Evolutionary conservation across 768 basidiomycete species (phyloP), one percentile per base, ranked within the genome.

Genomic region (Tricholomella constricta): DNA sequence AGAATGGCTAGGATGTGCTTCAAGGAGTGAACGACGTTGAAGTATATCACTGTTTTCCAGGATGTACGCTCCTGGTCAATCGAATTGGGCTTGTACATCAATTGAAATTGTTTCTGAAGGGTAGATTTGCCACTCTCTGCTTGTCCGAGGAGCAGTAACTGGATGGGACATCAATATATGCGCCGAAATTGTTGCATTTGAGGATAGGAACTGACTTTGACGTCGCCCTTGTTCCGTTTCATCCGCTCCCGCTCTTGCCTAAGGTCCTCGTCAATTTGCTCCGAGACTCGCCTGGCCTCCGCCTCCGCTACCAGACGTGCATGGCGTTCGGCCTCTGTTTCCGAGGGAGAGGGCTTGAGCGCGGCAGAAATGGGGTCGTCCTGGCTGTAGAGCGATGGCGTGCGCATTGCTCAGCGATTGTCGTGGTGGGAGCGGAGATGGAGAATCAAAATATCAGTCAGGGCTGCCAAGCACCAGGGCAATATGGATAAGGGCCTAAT

Each of bases 251-350:
- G 79, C 62, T 93, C 91, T 53, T 74, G 71, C 58, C 83, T 81
- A 48, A 93, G 76, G 60, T 89, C 82, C 63, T 91, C 89, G 69
- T 93, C 91, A 62, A 93, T 93, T 67, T 80, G 79, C 55, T 93
- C 90, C 43, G 88, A 91, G 54, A 87, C 73, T 43, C 83, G 80
- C 66, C 84, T 86, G 2, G 90, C 89, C 56, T 91, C 86, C 0
- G 82, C 82, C 70, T 93, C 91, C 31, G 74, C 67, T 55, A 78
- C 71, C 15, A 91, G 79, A 51, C 91, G 82, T 27, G 69, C 57
- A 43, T 75, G 72, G 43, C 87, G 84, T 65, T 92, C 85, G 0
- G 71, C 64, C 1, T 86, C 84, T 0, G 86, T 83, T 74, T 93
- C 91, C 22, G 78, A 66, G 15, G 73, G 61, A 1, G 90, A 80